Percentiles rank a stretch among this genome's conserved stretches.
Conservation (phyloP, 805 yeast species). For the Pichia cabralensis region DNA sequence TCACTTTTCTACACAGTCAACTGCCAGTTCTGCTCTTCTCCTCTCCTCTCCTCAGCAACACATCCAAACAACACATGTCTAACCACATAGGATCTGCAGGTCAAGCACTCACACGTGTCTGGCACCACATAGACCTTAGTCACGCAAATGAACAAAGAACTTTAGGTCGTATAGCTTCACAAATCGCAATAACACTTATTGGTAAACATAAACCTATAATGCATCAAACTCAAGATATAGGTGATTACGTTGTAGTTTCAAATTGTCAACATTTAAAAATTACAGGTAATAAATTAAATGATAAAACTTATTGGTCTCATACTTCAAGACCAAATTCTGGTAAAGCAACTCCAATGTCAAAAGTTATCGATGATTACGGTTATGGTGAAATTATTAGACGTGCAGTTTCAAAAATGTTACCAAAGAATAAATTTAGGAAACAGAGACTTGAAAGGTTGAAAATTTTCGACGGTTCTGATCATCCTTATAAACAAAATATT, state of each 20-base stretch:
- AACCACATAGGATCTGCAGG: slow-evolving; percentile 36
- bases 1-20: not conserved
- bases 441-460: slow-evolving; percentile 75
- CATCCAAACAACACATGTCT: slow-evolving; percentile 27
- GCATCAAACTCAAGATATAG: slow-evolving; percentile 73
- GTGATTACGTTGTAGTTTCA: slow-evolving; percentile 95
- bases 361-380: slow-evolving; percentile 68
- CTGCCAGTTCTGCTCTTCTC: too few relatives aligned
- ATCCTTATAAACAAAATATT: slow-evolving; percentile 77
- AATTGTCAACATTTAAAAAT: slow-evolving; percentile 74
- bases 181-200: slow-evolving; percentile 77
- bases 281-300: slow-evolving; percentile 77
- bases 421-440: slow-evolving; percentile 78
- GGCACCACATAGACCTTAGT: slow-evolving; percentile 96
- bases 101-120: slow-evolving; percentile 56
- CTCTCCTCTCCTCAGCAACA: not conserved
- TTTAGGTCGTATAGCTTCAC: slow-evolving; percentile 83
- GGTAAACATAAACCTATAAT: slow-evolving; percentile 97
- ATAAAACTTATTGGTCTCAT: slow-evolving; percentile 84
- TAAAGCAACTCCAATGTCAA: slow-evolving; percentile 72
- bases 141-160: slow-evolving; percentile 79
- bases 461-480: slow-evolving; percentile 78
- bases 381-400: slow-evolving; percentile 73
- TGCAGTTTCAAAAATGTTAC: slow-evolving; percentile 95
- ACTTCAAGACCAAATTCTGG: slow-evolving; percentile 85